Conservation (phyloP, 768 basidiomycete genomes). For the Russula griseocarnosa region DNA sequence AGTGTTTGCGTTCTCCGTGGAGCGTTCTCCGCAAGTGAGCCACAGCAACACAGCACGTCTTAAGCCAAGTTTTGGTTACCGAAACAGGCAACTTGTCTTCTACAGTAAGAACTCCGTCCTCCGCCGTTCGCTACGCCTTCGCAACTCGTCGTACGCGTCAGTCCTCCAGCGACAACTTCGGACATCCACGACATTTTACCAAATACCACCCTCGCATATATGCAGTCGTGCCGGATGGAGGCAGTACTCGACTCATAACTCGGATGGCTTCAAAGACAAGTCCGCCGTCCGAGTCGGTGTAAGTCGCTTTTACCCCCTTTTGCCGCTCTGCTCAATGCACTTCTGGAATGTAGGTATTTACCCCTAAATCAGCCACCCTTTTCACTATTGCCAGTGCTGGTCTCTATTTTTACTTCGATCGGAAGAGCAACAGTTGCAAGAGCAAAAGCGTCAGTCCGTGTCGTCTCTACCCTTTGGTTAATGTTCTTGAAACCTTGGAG, state of each 20-base stretch:
- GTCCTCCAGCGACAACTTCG: constrained; percentile 3
- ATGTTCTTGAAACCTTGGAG: background rate
- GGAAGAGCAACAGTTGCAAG: constrained; percentile 76
- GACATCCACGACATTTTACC: background rate
- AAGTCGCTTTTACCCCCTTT: constrained; percentile 2
- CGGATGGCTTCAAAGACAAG: constrained; percentile 20
- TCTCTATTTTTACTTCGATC: constrained; percentile 82
- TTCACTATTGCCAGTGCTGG: constrained; percentile 82
- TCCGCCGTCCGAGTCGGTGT: constrained; percentile 27
- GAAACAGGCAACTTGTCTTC: constrained; percentile 18
- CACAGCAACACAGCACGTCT: background rate
- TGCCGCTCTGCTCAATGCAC: background rate
- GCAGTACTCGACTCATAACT: constrained; percentile 11
- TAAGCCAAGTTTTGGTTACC: background rate
- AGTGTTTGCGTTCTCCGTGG: background rate
- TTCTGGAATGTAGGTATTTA: constrained; percentile 67
- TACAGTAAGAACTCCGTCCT: constrained; percentile 22
- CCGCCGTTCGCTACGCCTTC: constrained; percentile 2
- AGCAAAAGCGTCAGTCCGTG: constrained; percentile 60
- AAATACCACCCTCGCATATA: background rate
- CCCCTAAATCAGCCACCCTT: constrained; percentile 74
- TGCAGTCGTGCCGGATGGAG: background rate
- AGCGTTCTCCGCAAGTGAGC: background rate
- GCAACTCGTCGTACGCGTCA: too few species aligned
- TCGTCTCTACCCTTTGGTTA: background rate